Evolutionary conservation across 805 yeast species (phyloP), one percentile per base, ranked within the genome.

Genomic region (Myxozyma lipomycoides): DNA sequence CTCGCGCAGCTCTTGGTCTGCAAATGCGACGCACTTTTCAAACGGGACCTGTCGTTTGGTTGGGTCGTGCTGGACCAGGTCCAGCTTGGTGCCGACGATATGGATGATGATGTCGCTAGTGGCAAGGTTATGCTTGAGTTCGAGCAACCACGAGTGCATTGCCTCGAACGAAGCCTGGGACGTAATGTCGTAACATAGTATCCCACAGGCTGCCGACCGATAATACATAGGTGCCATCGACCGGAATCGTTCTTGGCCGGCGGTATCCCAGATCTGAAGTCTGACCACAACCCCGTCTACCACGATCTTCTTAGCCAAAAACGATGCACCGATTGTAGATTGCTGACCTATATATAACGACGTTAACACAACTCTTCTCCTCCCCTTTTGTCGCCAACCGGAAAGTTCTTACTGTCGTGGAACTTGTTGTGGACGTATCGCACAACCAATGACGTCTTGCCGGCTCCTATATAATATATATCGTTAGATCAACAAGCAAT

Each of bases 221-320:
- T 66, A 66, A 53, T 66, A 66, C 65, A 66, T 66, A n/a, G 70
- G 70, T 1, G 70, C 90, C 72, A 89, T 89, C 38, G 96, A 87
- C 72, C 96, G 80, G 73, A 89, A 89, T 65, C 96, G 77, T 69
- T 89, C 96, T 72, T 89, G 96, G n/a, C 96, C 96, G 1, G 96
- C 96, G 37, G 96, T 89, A 68, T 89, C 96, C 96, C 96, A 82
- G 7, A 82, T 74, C 64, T 82, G 87, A 35, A 82, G 67, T 37
- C 70, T 57, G 28, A 66, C 66, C 22, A 61, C 59, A 40, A 57
- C 62, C 41, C 63, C 69, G 54, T 65, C 67, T n/a, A 66, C 59
- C 40, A 53, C 50, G 40, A 66, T 65, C 48, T 64, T 65, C 45
- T 66, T 66, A 35, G 69, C 68, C 52, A 65, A 58, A 41, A 66